Percentiles rank a stretch among this genome's conserved stretches.
Evolutionary conservation across 768 basidiomycete genomes (phyloP).

Genomic region (Auricularia sp.): DNA sequence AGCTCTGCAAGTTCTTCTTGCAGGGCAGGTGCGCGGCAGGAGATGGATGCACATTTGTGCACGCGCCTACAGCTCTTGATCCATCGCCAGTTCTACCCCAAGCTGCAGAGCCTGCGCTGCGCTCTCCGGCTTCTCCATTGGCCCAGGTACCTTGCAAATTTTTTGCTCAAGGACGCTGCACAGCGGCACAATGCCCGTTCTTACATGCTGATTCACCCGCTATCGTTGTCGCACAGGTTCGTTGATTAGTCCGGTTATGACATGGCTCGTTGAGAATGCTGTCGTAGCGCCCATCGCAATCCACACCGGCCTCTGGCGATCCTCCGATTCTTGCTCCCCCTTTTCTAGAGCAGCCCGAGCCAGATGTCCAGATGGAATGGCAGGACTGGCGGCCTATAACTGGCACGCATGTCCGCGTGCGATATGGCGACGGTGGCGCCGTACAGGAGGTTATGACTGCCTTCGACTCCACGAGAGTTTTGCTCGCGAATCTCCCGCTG

Average conservation of each 20-base stretch:
- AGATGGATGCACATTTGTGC: conserved; percentile 9
- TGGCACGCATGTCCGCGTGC: conserved; percentile 21
- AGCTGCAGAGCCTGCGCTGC: conserved; percentile 24
- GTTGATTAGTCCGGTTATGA: background rate
- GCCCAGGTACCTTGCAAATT: conserved; percentile 1
- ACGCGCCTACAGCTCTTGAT: conserved; percentile 10
- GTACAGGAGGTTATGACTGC: conserved; percentile 50
- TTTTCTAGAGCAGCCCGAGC: background rate
- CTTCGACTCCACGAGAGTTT: conserved; percentile 58
- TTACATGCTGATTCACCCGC: background rate
- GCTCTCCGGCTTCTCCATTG: conserved; percentile 13
- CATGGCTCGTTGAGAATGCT: background rate
- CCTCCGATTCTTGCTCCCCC: background rate
- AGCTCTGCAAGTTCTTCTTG: conserved; percentile 7
- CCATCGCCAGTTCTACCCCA: no score
- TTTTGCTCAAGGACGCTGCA: conserved; percentile 1
- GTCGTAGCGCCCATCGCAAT: background rate
- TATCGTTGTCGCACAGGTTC: background rate
- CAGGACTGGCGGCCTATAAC: background rate
- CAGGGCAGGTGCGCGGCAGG: background rate
- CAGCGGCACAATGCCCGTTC: conserved; percentile 22
- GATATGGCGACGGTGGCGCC: conserved; percentile 50
- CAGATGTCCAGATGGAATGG: background rate
- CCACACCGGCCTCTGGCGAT: background rate
- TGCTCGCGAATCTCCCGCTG: conserved; percentile 41